These are phyloP conservation scores for Lactifluus rugatus DNA, from an alignment of 768 basidiomycete species.

Conservation along the genomic window DNA sequence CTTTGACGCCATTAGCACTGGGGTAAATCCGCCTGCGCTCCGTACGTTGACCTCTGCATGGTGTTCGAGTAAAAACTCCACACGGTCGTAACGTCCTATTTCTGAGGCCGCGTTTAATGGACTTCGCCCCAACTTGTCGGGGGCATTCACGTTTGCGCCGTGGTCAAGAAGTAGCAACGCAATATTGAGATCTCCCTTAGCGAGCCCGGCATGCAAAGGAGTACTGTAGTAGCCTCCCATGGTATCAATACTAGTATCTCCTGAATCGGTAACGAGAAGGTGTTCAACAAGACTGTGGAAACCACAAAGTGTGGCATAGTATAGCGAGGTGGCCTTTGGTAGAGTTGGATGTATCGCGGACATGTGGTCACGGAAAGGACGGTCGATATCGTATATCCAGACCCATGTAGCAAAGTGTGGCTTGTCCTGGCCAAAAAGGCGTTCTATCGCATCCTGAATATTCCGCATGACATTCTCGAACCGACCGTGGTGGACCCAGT, in stretches of 20 bases:
- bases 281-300: background rate
- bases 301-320: background rate
- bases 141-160: too few species aligned
- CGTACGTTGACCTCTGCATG: too few species aligned
- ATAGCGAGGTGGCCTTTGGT: background rate
- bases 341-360: background rate
- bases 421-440: background rate
- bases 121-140: accelerated
- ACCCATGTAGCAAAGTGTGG: background rate
- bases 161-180: too few species aligned
- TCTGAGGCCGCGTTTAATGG: too few species aligned
- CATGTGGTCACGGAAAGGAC: background rate
- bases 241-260: background rate
- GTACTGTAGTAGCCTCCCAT: background rate
- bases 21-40: too few species aligned
- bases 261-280: background rate
- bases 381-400: background rate
- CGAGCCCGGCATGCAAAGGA: too few species aligned
- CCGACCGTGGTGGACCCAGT: background rate
- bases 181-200: too few species aligned
- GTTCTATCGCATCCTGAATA: background rate
- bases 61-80: too few species aligned
- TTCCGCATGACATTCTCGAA: background rate
- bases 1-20: too few species aligned
- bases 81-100: too few species aligned